Base-by-base conservation (phyloP, 345 rosid species). In the Carallia pectinifolia region DNA sequence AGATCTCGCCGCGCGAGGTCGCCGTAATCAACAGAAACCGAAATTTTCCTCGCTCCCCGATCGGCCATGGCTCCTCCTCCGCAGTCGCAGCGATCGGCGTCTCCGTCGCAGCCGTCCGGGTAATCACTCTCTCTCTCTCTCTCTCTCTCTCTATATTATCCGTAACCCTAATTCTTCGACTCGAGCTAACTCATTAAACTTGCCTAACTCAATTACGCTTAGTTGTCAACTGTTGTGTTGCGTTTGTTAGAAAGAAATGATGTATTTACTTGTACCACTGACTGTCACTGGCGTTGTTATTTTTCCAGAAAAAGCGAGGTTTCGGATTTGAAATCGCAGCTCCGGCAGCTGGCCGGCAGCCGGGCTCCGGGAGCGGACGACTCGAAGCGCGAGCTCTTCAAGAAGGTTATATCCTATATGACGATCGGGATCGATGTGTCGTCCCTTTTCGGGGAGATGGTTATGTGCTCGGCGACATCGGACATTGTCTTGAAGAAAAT, bases 51-150 rank as follows among this genome's bases (percentile, higher is more conserved):
- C 18, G 58, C 61, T 67, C 62, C 31, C 54, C 39, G 44, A 70
- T 79, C 74, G 44, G 63, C 76, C 73, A 95, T 95, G 99, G 85
- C 96, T 80, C 97, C 99, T 79, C 96, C 96, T 62, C 80, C 90
- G 61, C 84, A 76, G 63, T 81, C 97, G n/a, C 86, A 86, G 73
- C 90, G 93, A 69, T 87, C 88, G 72, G 78, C 90, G 18, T 95
- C 99, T 31, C 97, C 97, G 64, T 92, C 99, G 44, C 97, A 95
- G 64, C 99, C 99, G 67, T 95, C 99, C 62, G 97, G 97, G 99
- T 95, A 83, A 83, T 52, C 23, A 0, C 23, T 23, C 23, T 23
- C 80, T 62, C 23, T 23, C 23, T 23, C 23, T 23, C 80, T 62
- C 15, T 52, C 19, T 61, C 60, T 60, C 72, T 66, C 54, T n/a